Base-by-base conservation (phyloP, 2,329 filamentous ascomycete genomes). In the Aureobasidium sp. region DNA sequence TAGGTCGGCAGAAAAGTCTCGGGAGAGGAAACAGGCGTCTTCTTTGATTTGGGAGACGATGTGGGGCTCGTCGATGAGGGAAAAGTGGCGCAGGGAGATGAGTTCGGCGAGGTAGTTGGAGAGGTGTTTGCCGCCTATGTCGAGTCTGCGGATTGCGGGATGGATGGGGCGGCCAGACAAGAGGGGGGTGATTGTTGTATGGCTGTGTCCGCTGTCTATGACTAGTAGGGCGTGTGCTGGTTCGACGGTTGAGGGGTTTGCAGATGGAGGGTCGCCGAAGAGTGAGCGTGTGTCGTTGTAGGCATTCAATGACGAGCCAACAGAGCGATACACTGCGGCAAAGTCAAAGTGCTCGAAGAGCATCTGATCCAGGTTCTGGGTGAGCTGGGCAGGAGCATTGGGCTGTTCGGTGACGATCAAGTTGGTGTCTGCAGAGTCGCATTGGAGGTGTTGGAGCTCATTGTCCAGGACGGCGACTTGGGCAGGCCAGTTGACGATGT, bases 281-380 rank as follows among this genome's bases (percentile, higher is more conserved):
- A 88, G 75, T 50, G 73, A 71, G 64, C 86, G 84, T 17, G 89
- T 74, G 56, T 93, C 85, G 62, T 89, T 86, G 71, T 91, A 95
- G 8, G 89, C 86, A 63, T 90, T 91, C 54, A 95, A 79, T 0
- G 80, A 76, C 5, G 88, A 79, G 0, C 81, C 88, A 58, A 87
- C 74, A 54, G 81, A 84, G 56, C 93, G 81, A 59, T 85, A 86
- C 70, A 95, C 95, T 60, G 86, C 85, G 10, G 85, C 80, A 69
- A 98, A 98, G 2, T 88, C 88, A 72, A 93, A 98, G 66, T 97
- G 90, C 66, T 98, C 93, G 74, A 98, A 97, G 1, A 97, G 81
- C 65, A 98, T 89, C 73, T 98, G 91, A 64, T 98, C 93, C 61
- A 88, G 90, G 66, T 96, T 93, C 34, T 84, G 81, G 69, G 96